Conservation (phyloP, 768 basidiomycete species). For the Mycena floridula region DNA sequence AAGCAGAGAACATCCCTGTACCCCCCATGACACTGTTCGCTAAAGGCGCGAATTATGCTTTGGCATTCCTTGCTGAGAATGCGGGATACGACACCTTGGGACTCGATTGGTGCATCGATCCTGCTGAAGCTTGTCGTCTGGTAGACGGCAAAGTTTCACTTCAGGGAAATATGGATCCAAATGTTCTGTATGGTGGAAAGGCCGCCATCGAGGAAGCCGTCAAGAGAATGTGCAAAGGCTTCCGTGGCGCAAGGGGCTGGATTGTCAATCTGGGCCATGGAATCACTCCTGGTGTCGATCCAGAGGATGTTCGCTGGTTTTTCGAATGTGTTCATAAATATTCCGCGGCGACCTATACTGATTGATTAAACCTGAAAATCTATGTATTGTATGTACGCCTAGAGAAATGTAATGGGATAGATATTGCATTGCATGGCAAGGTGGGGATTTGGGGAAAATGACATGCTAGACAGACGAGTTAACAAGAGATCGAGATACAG, state of each 20-base stretch:
- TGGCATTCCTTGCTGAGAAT: slow-evolving; percentile 50
- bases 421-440: slow-evolving; percentile 24
- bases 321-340: slow-evolving; percentile 86
- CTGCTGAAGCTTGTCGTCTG: slow-evolving; percentile 56
- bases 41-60: slow-evolving; percentile 83
- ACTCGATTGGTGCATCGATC: slow-evolving; percentile 88
- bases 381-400: slow-evolving; percentile 3
- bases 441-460: slow-evolving; percentile 27
- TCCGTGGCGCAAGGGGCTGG: slow-evolving; percentile 71
- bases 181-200: slow-evolving; percentile 75
- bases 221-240: slow-evolving; percentile 75
- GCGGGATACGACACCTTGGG: slow-evolving; percentile 85
- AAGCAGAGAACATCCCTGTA: slow-evolving; percentile 40
- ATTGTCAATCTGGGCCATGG: slow-evolving; percentile 97
- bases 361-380: too few species aligned
- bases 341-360: slow-evolving; percentile 40
- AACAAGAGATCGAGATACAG: slow-evolving; percentile 8
- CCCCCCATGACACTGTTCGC: slow-evolving; percentile 91
- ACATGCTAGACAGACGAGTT: neutral
- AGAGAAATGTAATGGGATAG: slow-evolving; percentile 4
- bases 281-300: slow-evolving; percentile 92
- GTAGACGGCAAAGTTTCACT: slow-evolving; percentile 61
- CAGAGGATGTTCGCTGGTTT: slow-evolving; percentile 89
- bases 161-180: slow-evolving; percentile 94
- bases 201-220: slow-evolving; percentile 85